Percentiles rank a stretch among this genome's conserved stretches.
phyloP scores from a whole-genome alignment of 345 rosid species.

The Carallia brachiata region DNA sequence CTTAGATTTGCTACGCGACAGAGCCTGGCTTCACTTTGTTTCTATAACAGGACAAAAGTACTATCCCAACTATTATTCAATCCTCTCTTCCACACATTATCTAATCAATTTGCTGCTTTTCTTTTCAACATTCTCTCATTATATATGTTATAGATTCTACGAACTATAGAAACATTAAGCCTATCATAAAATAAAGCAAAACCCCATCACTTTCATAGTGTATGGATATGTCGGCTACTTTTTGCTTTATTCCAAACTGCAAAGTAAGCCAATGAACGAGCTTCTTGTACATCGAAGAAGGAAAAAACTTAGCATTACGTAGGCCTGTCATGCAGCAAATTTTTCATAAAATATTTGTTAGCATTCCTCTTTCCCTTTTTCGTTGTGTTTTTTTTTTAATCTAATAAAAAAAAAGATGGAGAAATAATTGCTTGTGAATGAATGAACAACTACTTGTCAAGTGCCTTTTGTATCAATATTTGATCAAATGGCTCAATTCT shows the following conservation, averaged over 20 bases:
- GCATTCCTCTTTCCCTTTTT: too few relatives aligned
- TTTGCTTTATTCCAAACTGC: constrained; percentile 47
- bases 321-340: too few relatives aligned
- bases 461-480: too few relatives aligned
- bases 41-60: constrained; percentile 46
- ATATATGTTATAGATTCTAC: neutral
- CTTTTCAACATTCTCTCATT: constrained; percentile 13
- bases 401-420: too few relatives aligned
- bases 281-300: neutral
- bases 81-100: neutral
- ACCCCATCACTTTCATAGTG: constrained; percentile 30
- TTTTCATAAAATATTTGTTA: too few relatives aligned
- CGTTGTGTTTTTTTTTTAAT: too few relatives aligned
- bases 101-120: neutral
- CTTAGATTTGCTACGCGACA: constrained; percentile 30
- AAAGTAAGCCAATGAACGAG: constrained; percentile 4
- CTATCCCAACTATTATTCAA: constrained; percentile 23
- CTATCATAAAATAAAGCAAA: constrained; percentile 13
- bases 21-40: constrained; percentile 42
- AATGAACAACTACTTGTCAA: too few relatives aligned
- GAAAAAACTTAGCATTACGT: too few relatives aligned
- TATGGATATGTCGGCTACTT: constrained; percentile 43
- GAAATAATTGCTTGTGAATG: too few relatives aligned
- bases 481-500: too few relatives aligned
- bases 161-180: neutral